A percentile compares a stretch with the other conserved stretches of the same genome.
These are phyloP conservation scores for Incumbomyces lentus DNA, from an alignment of 2,329 filamentous ascomycete genomes.

Conservation along the genomic window DNA sequence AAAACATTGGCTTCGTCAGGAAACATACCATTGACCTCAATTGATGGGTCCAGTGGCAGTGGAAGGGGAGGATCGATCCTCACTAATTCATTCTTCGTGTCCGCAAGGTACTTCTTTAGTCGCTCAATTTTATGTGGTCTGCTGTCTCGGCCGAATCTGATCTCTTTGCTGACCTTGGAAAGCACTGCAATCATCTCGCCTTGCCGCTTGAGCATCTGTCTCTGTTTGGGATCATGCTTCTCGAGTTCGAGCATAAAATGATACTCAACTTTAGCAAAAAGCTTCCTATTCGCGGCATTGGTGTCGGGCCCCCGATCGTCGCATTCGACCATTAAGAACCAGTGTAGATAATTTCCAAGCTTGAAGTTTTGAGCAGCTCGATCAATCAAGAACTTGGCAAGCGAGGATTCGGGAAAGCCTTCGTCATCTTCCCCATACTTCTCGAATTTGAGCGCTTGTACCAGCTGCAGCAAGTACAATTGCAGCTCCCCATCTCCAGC, in stretches of 20 bases:
- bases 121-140: slow-evolving; percentile 71
- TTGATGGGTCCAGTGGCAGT: slow-evolving; percentile 74
- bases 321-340: slow-evolving; percentile 98
- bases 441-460: slow-evolving; percentile 93
- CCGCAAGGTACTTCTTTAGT: slow-evolving; percentile 72
- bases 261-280: slow-evolving; percentile 88
- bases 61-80: slow-evolving; percentile 77
- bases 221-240: slow-evolving; percentile 59
- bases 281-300: slow-evolving; percentile 57
- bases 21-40: slow-evolving; percentile 67
- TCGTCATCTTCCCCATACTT: slow-evolving; percentile 58
- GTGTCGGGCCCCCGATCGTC: slow-evolving; percentile 72
- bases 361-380: slow-evolving; percentile 80
- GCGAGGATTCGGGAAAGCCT: slow-evolving; percentile 62
- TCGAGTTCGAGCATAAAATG: slow-evolving; percentile 90
- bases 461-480: slow-evolving; percentile 83
- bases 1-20: slow-evolving; percentile 84
- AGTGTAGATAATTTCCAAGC: slow-evolving; percentile 89
- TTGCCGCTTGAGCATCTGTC: slow-evolving; percentile 71
- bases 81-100: slow-evolving; percentile 81
- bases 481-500: slow-evolving; percentile 86
- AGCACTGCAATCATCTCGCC: slow-evolving; percentile 81
- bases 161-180: slow-evolving; percentile 78
- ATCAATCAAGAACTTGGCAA: slow-evolving; percentile 80
- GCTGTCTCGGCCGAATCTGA: slow-evolving; percentile 68